Conservation (phyloP, 78 protist species). For the slime mould (Dictyostelium discoideum) region dicty_2.7 NC_007090.3:1390001-1390500, state of each 20-base stretch:
- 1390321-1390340: neutral
- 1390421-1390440: neutral
- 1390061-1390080: constrained; percentile 9
- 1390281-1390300: no score
- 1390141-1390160: neutral
- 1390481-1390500: neutral
- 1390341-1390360: neutral
- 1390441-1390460: neutral
- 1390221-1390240: no score
- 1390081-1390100: neutral
- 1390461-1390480: constrained; percentile 4
- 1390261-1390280: no score
- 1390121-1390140: neutral
- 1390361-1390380: constrained; percentile 15
- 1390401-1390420: neutral
- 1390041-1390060: neutral
- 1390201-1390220: no score
- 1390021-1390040: neutral
- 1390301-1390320: neutral
- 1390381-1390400: constrained; percentile 15
- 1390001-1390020: constrained; percentile 5
- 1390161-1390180: neutral
- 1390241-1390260: no score
- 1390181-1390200: neutral
- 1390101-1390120: neutral